Percentiles rank a stretch among this genome's conserved stretches.
These are phyloP conservation scores for Anaeramoeba ignava DNA, from an alignment of 78 protist genomes.

Conservation along the genomic window DNA sequence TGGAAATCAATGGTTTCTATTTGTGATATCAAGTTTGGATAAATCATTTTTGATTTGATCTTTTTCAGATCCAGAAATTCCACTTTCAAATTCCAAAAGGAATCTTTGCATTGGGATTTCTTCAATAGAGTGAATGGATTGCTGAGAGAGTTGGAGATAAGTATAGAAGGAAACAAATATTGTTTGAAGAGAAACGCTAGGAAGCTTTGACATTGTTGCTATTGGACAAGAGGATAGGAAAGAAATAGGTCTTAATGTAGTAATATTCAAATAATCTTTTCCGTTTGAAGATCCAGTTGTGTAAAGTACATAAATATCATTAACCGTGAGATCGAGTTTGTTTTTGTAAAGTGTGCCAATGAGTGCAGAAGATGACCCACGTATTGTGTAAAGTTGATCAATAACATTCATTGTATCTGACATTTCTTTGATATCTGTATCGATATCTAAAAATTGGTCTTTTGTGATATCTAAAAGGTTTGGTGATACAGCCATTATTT, in stretches of 20 bases:
- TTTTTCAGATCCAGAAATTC: neutral
- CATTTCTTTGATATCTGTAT: neutral
- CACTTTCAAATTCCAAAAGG: neutral
- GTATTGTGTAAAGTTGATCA: neutral
- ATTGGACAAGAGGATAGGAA: neutral
- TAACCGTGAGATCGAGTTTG: neutral
- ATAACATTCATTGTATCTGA: neutral
- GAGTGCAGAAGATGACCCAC: neutral
- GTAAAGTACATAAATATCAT: neutral
- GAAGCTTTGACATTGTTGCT: neutral
- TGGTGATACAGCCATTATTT: slow-evolving; percentile 38
- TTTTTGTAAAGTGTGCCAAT: slow-evolving; percentile 3
- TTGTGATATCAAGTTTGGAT: neutral
- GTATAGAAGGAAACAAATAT: neutral
- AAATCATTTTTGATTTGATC: neutral
- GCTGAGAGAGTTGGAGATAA: neutral
- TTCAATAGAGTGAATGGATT: neutral
- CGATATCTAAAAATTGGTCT: neutral
- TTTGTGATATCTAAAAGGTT: slow-evolving; percentile 16
- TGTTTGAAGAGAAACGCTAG: neutral
- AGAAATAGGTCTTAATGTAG: neutral
- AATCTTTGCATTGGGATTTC: neutral
- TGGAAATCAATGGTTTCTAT: too few relatives aligned
- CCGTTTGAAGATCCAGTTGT: too few relatives aligned
- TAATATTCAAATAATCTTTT: neutral